Base-by-base conservation (phyloP, 805 yeast genomes). In the Teunomyces panamensis region DNA sequence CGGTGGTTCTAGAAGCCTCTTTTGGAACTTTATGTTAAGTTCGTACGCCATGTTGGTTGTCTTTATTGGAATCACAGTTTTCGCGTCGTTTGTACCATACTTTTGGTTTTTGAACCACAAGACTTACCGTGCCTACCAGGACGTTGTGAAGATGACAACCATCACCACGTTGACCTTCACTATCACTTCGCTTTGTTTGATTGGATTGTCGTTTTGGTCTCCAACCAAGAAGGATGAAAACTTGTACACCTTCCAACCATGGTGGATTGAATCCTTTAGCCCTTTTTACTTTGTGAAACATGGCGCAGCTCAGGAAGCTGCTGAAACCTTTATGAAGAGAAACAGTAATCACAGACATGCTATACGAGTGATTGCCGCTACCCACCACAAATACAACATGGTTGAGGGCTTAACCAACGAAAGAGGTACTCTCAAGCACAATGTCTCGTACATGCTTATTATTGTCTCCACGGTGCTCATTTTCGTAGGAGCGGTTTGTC, bases 261-360 rank as follows among this genome's bases (percentile, higher is more conserved):
- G 63, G 63, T 59, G 62, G 60, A 56, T 57, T 30, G 56, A 57
- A 29, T 44, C 50, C 10, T 59, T 59, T 43, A n/a, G 44, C 11
- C 56, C 56, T 3, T 51, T 55, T 10, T 57, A 59, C 50, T 59
- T 56, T 47, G 59, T 56, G 30, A 44, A 51, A 45, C 43, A 44
- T 10, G 56, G 55, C 9, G 63, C 63, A 8, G 62, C 58, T 3
- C 51, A 45, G 11, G 45, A 49, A 35, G 60, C 62, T 6, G 59
- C 50, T 29, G 62, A 55, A 28, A 48, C 59, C 1, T 57, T 57
- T 41, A 53, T 55, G 57, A 50, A 53, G 47, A 46, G 58, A 42
- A 55, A 54, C 50, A 51, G 49, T 39, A 52, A 57, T 43, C 62
- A 59, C 34, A 46, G 62, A 39, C 56, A 57, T 45, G 63, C 63